Base-by-base conservation (phyloP, 2,329 filamentous ascomycete species). In the Paecilomyces sp. region DNA sequence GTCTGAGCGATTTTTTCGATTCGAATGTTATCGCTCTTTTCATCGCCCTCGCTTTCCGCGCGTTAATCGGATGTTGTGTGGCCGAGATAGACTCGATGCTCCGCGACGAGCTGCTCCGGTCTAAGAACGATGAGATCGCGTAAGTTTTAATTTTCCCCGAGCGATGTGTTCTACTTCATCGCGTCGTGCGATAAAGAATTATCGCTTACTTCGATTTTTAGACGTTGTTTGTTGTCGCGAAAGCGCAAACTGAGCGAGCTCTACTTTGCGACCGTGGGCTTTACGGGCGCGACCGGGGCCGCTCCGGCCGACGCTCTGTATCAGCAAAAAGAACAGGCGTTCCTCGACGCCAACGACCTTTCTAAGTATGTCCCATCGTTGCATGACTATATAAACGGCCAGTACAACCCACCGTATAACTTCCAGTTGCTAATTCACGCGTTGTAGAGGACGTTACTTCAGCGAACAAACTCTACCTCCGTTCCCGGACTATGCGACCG, bases 191-290 rank as follows among this genome's bases (percentile, higher is more conserved):
- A 62, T 66, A 63, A 63, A 56, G 60, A 65, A 64, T 66, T 68
- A 64, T 73, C 66, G 71, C 74, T 76, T 64, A 77, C 67, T 68
- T 67, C 61, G 62, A 68, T 65, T 75, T 73, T 66, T 68, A 80
- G 78, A 74, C 75, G 73, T 72, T 80, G 79, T 83, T 85, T 89
- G 82, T 84, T 83, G 77, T 91, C 89, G 83, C 89, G 90, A 78
- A 94, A 95, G 85, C 88, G 91, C 77, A 95, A 95, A 83, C 84
- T 96, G 74, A 88, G 88, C 75, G 89, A 94, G 80, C 84, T 96
- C 70, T 96, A 89, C 81, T 85, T 90, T 83, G 88, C 90, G 81
- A 89, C 88, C 75, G 85, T 87, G 74, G 75, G 81, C 65, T 73
- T 79, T 67, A 69, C 72, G 66, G 71, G 70, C 69, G 76, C 77